phyloP scores from a whole-genome alignment of 2,329 filamentous ascomycete species.

The Zymoseptoria tritici region DNA sequence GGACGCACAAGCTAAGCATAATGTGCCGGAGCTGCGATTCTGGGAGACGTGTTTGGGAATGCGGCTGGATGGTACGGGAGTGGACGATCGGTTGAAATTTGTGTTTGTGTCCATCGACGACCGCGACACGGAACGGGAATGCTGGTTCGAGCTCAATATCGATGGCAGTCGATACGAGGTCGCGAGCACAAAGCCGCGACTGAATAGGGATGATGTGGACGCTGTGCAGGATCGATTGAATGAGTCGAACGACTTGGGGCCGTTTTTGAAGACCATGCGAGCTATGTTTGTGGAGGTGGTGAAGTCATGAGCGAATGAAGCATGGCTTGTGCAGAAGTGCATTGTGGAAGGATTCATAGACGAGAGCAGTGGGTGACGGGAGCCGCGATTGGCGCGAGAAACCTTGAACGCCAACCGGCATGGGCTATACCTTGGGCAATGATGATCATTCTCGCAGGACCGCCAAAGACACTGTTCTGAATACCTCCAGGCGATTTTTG shows the following conservation, averaged over 20 bases:
- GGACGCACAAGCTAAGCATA: constrained; percentile 77
- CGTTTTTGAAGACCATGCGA: constrained; percentile 74
- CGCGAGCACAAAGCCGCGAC: constrained; percentile 69
- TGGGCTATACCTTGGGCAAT: too few species aligned
- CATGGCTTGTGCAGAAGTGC: neutral
- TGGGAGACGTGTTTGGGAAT: constrained; percentile 90
- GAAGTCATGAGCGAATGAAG: constrained; percentile 5
- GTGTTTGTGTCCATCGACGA: constrained; percentile 82
- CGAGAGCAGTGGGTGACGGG: neutral
- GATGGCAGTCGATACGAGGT: constrained; percentile 78
- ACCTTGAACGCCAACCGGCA: too few species aligned
- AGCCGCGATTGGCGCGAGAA: too few species aligned
- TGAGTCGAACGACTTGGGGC: constrained; percentile 65
- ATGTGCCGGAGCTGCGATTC: constrained; percentile 88
- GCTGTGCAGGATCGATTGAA: constrained; percentile 71
- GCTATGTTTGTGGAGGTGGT: constrained; percentile 59
- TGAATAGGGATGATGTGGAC: constrained; percentile 72
- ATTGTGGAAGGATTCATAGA: too few species aligned
- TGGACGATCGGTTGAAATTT: constrained; percentile 78
- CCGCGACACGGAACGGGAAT: constrained; percentile 78
- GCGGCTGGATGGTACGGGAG: constrained; percentile 70
- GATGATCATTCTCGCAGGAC: too few species aligned
- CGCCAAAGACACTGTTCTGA: too few species aligned
- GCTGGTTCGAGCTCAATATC: constrained; percentile 87
- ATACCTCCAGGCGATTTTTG: too few species aligned